These are phyloP conservation scores for Cladorrhinum samala DNA, from an alignment of 495 filamentous ascomycete species.

Conservation along the genomic window DNA sequence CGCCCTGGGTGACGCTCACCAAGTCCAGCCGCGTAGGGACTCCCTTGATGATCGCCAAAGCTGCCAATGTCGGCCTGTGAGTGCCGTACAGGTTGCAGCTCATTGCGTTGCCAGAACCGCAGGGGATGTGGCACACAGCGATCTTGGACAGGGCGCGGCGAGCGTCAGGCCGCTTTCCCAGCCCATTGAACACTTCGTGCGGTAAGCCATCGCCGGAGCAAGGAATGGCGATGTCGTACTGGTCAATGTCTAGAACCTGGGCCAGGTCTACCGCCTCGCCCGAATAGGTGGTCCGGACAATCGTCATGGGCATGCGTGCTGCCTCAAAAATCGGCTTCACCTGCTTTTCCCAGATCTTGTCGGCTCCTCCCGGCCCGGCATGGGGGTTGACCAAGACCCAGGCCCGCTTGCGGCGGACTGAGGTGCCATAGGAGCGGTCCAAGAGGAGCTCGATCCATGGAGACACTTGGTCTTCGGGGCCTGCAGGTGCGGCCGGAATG, in stretches of 20 bases:
- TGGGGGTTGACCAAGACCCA: constrained; percentile 90
- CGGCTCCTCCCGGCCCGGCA: constrained; percentile 74
- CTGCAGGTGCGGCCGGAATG: constrained; percentile 7
- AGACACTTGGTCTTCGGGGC: constrained; percentile 45
- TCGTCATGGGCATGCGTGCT: constrained; percentile 68
- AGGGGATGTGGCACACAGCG: constrained; percentile 86
- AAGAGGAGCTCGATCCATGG: constrained; percentile 61
- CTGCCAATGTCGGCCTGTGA: constrained; percentile 64
- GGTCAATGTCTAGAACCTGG: constrained; percentile 68
- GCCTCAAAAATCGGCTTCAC: constrained; percentile 80
- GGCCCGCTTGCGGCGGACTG: constrained; percentile 64
- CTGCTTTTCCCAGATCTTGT: constrained; percentile 64
- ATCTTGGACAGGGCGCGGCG: constrained; percentile 65
- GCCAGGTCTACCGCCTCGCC: constrained; percentile 79
- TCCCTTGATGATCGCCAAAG: constrained; percentile 79
- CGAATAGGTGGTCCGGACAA: constrained; percentile 62
- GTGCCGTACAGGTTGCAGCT: constrained; percentile 84
- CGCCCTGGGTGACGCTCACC: constrained; percentile 78
- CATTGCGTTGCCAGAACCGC: constrained; percentile 92
- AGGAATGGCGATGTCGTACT: constrained; percentile 76
- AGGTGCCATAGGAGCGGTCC: constrained; percentile 59
- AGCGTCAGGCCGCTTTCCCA: constrained; percentile 71
- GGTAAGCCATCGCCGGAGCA: constrained; percentile 91
- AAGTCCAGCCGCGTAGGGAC: constrained; percentile 75
- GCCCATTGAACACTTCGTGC: constrained; percentile 91